Conservation (phyloP, 345 rosid species). For the Isatis tinctoria region DNA sequence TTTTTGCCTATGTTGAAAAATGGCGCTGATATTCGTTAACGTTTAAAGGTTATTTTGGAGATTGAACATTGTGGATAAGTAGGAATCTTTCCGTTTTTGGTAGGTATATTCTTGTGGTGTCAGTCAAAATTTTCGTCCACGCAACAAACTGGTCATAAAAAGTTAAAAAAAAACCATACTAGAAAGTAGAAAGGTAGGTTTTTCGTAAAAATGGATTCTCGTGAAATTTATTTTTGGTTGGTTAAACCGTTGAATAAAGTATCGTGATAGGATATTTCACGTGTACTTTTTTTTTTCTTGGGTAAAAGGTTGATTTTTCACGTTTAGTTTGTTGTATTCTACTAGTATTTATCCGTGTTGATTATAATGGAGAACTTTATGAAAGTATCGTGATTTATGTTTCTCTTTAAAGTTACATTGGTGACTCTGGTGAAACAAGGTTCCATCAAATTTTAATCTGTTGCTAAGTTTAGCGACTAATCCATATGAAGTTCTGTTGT, state of each 20-base stretch:
- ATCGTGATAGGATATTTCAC: background rate
- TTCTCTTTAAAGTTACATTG: background rate
- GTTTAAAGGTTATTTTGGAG: slow-evolving; percentile 1
- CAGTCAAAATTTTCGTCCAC: background rate
- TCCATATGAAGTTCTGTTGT: background rate
- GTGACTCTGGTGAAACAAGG: no score
- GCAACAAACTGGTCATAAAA: background rate
- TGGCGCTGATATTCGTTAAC: background rate
- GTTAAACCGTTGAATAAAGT: background rate
- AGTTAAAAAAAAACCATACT: no score
- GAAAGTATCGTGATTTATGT: background rate
- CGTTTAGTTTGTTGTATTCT: background rate
- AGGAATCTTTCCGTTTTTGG: slow-evolving; percentile 12
- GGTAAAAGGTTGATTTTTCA: background rate
- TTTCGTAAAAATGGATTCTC: background rate
- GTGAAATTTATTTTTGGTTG: background rate
- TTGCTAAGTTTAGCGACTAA: background rate
- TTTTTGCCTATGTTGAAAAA: background rate
- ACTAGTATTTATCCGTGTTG: background rate
- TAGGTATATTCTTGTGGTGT: background rate
- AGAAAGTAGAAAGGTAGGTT: background rate
- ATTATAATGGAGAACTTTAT: background rate
- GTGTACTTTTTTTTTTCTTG: background rate
- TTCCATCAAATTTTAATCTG: background rate
- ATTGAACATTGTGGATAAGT: slow-evolving; percentile 1